These are phyloP conservation scores for Dispira parvispora DNA, from an alignment of 192 early-diverging fungal species.

Conservation along the genomic window DNA sequence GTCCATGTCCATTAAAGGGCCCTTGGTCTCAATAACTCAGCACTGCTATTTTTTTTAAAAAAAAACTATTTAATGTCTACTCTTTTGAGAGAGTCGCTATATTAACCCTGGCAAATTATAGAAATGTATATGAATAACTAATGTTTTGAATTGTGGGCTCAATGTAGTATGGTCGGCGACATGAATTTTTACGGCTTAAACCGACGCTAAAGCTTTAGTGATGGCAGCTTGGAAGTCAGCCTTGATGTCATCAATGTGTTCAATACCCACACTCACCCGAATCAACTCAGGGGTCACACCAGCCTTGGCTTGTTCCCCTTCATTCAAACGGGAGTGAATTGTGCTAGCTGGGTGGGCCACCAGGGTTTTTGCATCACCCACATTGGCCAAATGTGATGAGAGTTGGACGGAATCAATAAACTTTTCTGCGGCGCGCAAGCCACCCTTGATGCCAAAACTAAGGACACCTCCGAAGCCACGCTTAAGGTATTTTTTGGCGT, in stretches of 20 bases:
- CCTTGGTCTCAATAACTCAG: no score
- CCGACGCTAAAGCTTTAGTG: slow-evolving; percentile 1
- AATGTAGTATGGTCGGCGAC: no score
- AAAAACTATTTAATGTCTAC: no score
- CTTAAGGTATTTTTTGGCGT: slow-evolving; percentile 68
- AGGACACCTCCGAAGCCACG: slow-evolving; percentile 79
- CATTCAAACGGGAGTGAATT: slow-evolving; percentile 76
- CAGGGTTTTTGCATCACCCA: slow-evolving; percentile 84
- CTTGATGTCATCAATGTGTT: slow-evolving; percentile 58
- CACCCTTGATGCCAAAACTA: slow-evolving; percentile 50
- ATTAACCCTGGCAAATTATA: no score
- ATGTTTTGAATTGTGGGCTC: no score
- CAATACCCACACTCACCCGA: slow-evolving; percentile 72
- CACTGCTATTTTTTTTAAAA: no score
- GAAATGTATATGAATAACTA: no score
- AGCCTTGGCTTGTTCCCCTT: slow-evolving; percentile 56
- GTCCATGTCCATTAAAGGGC: no score
- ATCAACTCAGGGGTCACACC: slow-evolving; percentile 71
- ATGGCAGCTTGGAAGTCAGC: slow-evolving; percentile 43
- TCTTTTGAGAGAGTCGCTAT: no score
- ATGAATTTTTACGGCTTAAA: no score
- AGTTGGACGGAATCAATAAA: slow-evolving; percentile 72
- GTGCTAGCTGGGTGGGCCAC: slow-evolving; percentile 72
- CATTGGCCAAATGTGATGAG: slow-evolving; percentile 81
- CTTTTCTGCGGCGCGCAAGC: slow-evolving; percentile 29